A percentile compares a stretch with the other conserved stretches of the same genome.
These are phyloP conservation scores for Rhizodiscina lignyota DNA, from an alignment of 495 filamentous ascomycete genomes.

Conservation along the genomic window DNA sequence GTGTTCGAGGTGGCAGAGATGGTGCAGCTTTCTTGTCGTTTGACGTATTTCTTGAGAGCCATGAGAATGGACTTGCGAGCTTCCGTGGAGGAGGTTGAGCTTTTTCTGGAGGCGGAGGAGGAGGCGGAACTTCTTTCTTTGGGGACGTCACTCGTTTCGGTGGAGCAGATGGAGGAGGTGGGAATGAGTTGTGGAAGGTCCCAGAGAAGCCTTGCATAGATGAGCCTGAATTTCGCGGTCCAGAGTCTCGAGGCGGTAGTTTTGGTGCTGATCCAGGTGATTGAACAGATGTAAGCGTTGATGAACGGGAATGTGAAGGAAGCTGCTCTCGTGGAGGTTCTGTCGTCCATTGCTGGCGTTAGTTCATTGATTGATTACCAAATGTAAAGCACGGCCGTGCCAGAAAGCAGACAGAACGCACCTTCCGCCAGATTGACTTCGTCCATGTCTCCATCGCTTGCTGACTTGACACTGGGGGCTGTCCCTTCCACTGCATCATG, in stretches of 20 bases:
- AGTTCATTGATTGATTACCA: conserved; percentile 3
- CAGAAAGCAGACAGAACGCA: neutral
- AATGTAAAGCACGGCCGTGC: conserved; percentile 1
- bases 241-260: conserved; percentile 6
- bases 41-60: conserved; percentile 58
- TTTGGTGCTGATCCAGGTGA: conserved; percentile 10
- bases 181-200: conserved; percentile 13
- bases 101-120: conserved; percentile 13
- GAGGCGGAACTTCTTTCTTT: conserved; percentile 8
- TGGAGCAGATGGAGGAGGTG: too few species aligned
- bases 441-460: conserved; percentile 11
- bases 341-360: conserved; percentile 4
- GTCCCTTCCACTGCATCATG: neutral
- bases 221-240: conserved; percentile 10
- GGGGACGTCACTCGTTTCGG: too few species aligned
- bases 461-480: too few species aligned
- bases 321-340: neutral
- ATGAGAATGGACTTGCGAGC: conserved; percentile 65
- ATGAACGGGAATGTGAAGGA: neutral
- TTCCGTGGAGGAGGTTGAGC: conserved; percentile 34
- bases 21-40: conserved; percentile 41
- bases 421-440: conserved; percentile 16
- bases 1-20: conserved; percentile 29
- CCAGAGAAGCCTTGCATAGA: conserved; percentile 6
- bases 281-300: neutral